Conservation (phyloP, 2,329 filamentous ascomycete genomes). For the Reticulascus tulasneorum region DNA sequence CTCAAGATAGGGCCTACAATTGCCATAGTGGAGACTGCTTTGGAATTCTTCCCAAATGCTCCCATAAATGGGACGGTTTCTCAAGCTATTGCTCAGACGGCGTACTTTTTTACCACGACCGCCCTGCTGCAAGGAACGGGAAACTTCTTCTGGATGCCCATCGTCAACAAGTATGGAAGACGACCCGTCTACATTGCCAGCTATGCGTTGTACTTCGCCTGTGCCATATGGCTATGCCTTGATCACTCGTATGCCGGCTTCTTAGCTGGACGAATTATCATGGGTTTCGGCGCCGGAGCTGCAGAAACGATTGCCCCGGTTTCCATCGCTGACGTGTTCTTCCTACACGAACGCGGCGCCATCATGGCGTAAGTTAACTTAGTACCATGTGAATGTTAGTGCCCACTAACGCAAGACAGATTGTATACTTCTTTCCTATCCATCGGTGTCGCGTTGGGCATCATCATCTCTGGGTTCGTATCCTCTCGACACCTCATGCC, state of each 20-base stretch:
- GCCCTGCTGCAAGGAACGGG: slow-evolving; percentile 45
- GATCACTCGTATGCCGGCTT: slow-evolving; percentile 36
- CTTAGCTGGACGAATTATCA: slow-evolving; percentile 42
- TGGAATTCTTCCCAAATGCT: slow-evolving; percentile 40
- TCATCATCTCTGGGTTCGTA: slow-evolving; percentile 36
- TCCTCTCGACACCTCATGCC: neutral
- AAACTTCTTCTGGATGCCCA: slow-evolving; percentile 42
- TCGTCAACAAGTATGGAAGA: slow-evolving; percentile 41
- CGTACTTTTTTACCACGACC: slow-evolving; percentile 51
- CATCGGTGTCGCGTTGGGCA: slow-evolving; percentile 36
- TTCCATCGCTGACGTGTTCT: slow-evolving; percentile 53
- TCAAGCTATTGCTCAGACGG: slow-evolving; percentile 34
- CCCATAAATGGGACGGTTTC: slow-evolving; percentile 22
- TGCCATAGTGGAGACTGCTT: slow-evolving; percentile 42
- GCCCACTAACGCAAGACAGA: slow-evolving; percentile 6
- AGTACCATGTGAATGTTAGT: neutral
- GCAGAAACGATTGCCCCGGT: slow-evolving; percentile 48
- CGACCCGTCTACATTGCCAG: slow-evolving; percentile 38
- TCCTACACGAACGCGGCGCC: slow-evolving; percentile 50
- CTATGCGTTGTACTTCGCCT: slow-evolving; percentile 38
- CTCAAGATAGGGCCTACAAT: slow-evolving; percentile 36
- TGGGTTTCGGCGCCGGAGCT: slow-evolving; percentile 50
- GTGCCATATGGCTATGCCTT: slow-evolving; percentile 38
- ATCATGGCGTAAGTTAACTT: slow-evolving; percentile 43
- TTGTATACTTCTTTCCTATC: slow-evolving; percentile 37